Percentiles rank a stretch among this genome's conserved stretches.
phyloP scores from a whole-genome alignment of 495 filamentous ascomycete genomes.

The Barbatosphaeria neglecta region DNA sequence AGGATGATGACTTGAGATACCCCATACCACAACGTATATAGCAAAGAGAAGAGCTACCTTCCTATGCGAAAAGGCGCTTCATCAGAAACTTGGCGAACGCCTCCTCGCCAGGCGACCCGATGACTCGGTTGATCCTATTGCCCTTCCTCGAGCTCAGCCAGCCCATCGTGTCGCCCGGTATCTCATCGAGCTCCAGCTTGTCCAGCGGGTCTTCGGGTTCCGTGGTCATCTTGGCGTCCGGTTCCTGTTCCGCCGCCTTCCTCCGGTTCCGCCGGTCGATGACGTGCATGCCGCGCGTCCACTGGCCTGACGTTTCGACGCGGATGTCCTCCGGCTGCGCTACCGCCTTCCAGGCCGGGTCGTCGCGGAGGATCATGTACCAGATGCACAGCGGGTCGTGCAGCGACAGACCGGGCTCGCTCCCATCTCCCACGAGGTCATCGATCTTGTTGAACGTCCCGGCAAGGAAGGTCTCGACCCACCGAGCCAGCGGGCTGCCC shows the following conservation, averaged over 20 bases:
- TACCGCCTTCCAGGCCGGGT: constrained; percentile 37
- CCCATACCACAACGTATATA: constrained; percentile 4
- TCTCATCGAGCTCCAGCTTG: constrained; percentile 19
- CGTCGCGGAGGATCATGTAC: constrained; percentile 58
- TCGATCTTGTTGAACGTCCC: constrained; percentile 69
- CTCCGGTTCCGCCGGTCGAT: constrained; percentile 59
- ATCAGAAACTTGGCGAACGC: constrained; percentile 37
- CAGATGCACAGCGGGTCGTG: constrained; percentile 87
- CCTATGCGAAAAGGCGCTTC: constrained; percentile 32
- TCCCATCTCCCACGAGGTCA: constrained; percentile 42
- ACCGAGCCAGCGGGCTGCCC: constrained; percentile 71
- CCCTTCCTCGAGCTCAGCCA: constrained; percentile 63
- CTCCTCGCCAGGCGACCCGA: constrained; percentile 43
- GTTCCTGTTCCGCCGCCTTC: constrained; percentile 37
- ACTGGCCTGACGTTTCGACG: constrained; percentile 80
- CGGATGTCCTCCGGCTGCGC: constrained; percentile 58
- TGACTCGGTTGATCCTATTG: constrained; percentile 66
- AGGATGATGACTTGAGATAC: constrained; percentile 1
- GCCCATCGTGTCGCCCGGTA: constrained; percentile 49
- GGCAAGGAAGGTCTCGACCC: constrained; percentile 65
- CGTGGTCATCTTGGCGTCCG: constrained; percentile 28
- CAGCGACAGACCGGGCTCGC: constrained; percentile 50
- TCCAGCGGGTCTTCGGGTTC: constrained; percentile 18
- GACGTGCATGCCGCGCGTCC: constrained; percentile 87
- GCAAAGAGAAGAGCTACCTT: too few species aligned